phyloP scores from a whole-genome alignment of 1,139 yeast genomes.

The Kodamaea plutei region DNA sequence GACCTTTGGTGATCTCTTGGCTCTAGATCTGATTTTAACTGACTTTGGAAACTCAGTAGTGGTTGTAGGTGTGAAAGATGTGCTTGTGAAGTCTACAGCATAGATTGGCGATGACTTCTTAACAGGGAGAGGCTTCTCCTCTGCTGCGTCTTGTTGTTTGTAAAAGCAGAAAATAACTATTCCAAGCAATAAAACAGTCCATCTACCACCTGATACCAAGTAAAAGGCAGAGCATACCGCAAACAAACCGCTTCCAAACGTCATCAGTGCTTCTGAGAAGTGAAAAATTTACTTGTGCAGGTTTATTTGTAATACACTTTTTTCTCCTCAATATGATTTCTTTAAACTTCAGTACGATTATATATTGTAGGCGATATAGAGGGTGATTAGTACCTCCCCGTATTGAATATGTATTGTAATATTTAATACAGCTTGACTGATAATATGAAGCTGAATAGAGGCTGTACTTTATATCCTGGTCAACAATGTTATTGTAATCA shows the following conservation, averaged over 20 bases:
- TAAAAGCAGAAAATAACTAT: conserved; percentile 10
- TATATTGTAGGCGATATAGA: too few relatives aligned
- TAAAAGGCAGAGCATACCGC: conserved; percentile 19
- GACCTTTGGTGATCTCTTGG: conserved; percentile 35
- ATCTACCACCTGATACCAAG: conserved; percentile 23
- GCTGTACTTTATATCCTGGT: too few relatives aligned
- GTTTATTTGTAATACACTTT: conserved; percentile 4
- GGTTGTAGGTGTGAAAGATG: conserved; percentile 25
- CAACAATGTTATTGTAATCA: too few relatives aligned
- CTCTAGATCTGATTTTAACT: conserved; percentile 16
- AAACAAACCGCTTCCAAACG: conserved; percentile 13
- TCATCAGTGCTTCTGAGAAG: conserved; percentile 5
- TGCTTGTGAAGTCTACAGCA: conserved; percentile 44
- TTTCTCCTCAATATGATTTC: too few relatives aligned
- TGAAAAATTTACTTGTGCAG: conserved; percentile 6
- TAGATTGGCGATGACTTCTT: conserved; percentile 30
- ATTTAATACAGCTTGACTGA: too few relatives aligned
- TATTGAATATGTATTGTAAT: too few relatives aligned
- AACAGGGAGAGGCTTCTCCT: neutral
- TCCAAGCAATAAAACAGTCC: conserved; percentile 19
- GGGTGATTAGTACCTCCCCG: too few relatives aligned
- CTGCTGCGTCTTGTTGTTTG: conserved; percentile 1
- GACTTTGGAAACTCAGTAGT: conserved; percentile 21
- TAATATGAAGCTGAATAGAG: too few relatives aligned
- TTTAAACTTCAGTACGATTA: too few relatives aligned